A percentile compares a stretch with the other conserved stretches of the same genome.
Evolutionary conservation across 768 basidiomycete species (phyloP).

Genomic region (Hygrocybe coccinea): DNA sequence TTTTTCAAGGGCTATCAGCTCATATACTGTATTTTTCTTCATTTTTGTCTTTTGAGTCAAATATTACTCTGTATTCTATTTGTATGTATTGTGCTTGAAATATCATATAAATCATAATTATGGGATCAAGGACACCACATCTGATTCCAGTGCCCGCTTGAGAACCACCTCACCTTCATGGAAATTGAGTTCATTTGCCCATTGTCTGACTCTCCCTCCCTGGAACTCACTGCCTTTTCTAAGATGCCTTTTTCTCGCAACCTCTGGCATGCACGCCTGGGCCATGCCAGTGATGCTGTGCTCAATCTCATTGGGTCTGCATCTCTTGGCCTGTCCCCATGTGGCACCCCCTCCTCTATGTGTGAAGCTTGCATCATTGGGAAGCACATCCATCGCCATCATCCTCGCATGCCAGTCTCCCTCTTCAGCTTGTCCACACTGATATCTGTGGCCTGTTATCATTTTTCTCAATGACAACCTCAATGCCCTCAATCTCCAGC

Average conservation of each 20-base stretch:
- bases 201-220: not conserved
- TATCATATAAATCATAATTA: too few relatives aligned
- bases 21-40: too few relatives aligned
- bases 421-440: constrained; percentile 15
- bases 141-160: not conserved
- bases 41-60: too few relatives aligned
- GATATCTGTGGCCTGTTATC: constrained; percentile 21
- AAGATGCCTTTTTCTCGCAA: not conserved
- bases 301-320: constrained; percentile 14
- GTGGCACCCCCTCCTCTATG: not conserved
- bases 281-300: constrained; percentile 19
- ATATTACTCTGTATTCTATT: too few relatives aligned
- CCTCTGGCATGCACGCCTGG: constrained; percentile 24
- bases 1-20: too few relatives aligned
- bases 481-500: not conserved
- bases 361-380: constrained; percentile 25
- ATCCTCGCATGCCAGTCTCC: not conserved
- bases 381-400: constrained; percentile 17
- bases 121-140: too few relatives aligned
- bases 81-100: too few relatives aligned
- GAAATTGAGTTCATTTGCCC: not conserved
- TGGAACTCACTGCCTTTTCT: constrained; percentile 2
- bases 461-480: constrained; percentile 15
- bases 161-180: not conserved
- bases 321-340: constrained; percentile 15